These are phyloP conservation scores for Cyclotella choctawhatcheeana DNA, from an alignment of 108 stramenopile species.

Conservation along the genomic window DNA sequence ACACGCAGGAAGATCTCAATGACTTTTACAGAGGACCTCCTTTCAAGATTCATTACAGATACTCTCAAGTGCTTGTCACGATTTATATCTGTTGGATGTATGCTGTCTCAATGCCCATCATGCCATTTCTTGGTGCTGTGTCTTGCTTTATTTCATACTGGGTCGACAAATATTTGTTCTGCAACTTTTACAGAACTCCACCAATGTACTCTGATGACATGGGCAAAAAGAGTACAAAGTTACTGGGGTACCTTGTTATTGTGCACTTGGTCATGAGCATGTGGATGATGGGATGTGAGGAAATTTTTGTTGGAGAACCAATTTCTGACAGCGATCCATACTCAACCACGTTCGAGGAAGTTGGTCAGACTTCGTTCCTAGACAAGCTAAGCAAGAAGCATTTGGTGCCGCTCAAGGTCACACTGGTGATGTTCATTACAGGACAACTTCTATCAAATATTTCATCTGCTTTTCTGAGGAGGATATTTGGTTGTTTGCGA, in stretches of 20 bases:
- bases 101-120: conserved; percentile 72
- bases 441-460: conserved; percentile 24
- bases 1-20: conserved; percentile 77
- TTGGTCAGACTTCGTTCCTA: not conserved
- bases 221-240: conserved; percentile 47
- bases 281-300: conserved; percentile 57
- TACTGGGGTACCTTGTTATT: conserved; percentile 50
- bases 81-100: conserved; percentile 83
- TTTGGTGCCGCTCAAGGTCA: conserved; percentile 34
- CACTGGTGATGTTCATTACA: conserved; percentile 34
- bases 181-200: conserved; percentile 76
- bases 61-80: conserved; percentile 71
- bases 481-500: conserved; percentile 28
- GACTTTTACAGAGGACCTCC: conserved; percentile 60
- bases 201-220: conserved; percentile 63
- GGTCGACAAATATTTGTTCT: conserved; percentile 86
- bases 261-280: conserved; percentile 55
- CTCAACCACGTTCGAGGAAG: conserved; percentile 12
- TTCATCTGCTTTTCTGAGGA: conserved; percentile 37
- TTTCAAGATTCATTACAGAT: conserved; percentile 67
- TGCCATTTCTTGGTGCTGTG: conserved; percentile 63
- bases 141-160: conserved; percentile 70
- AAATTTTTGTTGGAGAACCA: conserved; percentile 52
- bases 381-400: conserved; percentile 53
- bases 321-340: conserved; percentile 21